phyloP scores from a whole-genome alignment of 2,329 filamentous ascomycete genomes.

The Trichoderma arundinaceum region DNA sequence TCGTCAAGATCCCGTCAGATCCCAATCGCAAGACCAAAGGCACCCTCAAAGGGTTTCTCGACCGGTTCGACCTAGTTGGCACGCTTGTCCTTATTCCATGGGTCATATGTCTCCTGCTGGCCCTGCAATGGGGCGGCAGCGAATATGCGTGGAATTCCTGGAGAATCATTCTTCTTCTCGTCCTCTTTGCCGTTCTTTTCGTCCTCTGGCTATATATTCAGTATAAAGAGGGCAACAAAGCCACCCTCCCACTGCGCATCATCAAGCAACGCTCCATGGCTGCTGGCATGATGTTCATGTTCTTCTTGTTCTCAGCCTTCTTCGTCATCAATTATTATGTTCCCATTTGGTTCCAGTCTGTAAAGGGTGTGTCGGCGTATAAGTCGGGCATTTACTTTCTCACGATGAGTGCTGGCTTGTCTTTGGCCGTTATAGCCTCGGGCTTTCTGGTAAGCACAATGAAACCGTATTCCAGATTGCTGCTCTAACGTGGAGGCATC shows the following conservation, averaged over 20 bases:
- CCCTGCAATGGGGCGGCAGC: conserved; percentile 53
- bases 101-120: conserved; percentile 53
- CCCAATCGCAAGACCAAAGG: conserved; percentile 1
- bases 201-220: conserved; percentile 34
- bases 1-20: background rate
- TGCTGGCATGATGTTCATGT: conserved; percentile 40
- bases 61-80: background rate
- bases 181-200: conserved; percentile 3
- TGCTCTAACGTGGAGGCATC: background rate
- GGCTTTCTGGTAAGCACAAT: background rate
- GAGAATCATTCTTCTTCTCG: conserved; percentile 31
- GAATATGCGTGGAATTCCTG: conserved; percentile 38
- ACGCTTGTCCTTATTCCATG: conserved; percentile 34
- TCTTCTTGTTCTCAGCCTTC: conserved; percentile 44
- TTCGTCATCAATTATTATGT: conserved; percentile 41
- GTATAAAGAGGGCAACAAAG: no score
- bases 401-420: conserved; percentile 30
- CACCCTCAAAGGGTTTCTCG: background rate
- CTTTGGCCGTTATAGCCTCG: conserved; percentile 36
- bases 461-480: background rate
- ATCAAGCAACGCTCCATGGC: conserved; percentile 46
- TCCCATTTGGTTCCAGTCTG: conserved; percentile 50
- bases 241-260: conserved; percentile 46
- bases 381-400: conserved; percentile 36
- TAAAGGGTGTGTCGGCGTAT: conserved; percentile 46